Base-by-base conservation (phyloP, 177 flowering plant genomes). In the Vitis hybrid region DNA sequence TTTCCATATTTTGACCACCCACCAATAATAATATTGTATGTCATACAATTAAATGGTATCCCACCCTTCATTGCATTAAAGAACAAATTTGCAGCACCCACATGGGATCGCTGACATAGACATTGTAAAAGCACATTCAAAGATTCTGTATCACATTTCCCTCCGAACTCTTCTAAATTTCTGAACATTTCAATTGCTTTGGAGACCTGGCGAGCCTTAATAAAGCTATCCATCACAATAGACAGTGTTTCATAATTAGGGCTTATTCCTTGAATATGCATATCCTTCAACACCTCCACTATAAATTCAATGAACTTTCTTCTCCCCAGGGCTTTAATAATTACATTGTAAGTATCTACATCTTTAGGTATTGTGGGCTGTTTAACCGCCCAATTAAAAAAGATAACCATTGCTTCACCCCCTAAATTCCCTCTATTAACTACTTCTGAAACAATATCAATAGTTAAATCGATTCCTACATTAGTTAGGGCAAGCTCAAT, bases 1-100 rank as follows among this genome's bases (percentile, higher is more conserved):
- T 73, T 79, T 29, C 98, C 98, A 18, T 71, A 66, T 67, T 75
- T 87, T 12, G 97, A 70, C 97, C 97, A 92, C 57, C 98, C 99
- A 39, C 90, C 73, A 66, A 93, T 82, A 1, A 94, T 49, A 14
- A 79, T 59, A 74, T 91, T 87, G 51, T 86, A 90, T 1, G 92
- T 88, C n/a, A 15, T 59, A 20, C n/a, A 10, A 68, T 85, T 71
- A 70, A 80, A 82, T 11, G 62, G 51, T 11, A 90, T 71, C 81
- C 77, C 86, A 74, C 84, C 94, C 49, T 68, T 87, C 89, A 82
- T 74, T 16, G 75, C 59, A 49, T 81, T 77, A 9, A 88, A 55
- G 12, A 89, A 54, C 0, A 84, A 80, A 77, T 78, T 76, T 1
- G 98, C 98, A 39, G 81, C 63, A 20, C 86, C 85, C 2, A 87